Evolutionary conservation across 139 green algal species (phyloP).

Genomic region (Coelastrella sp.): DNA sequence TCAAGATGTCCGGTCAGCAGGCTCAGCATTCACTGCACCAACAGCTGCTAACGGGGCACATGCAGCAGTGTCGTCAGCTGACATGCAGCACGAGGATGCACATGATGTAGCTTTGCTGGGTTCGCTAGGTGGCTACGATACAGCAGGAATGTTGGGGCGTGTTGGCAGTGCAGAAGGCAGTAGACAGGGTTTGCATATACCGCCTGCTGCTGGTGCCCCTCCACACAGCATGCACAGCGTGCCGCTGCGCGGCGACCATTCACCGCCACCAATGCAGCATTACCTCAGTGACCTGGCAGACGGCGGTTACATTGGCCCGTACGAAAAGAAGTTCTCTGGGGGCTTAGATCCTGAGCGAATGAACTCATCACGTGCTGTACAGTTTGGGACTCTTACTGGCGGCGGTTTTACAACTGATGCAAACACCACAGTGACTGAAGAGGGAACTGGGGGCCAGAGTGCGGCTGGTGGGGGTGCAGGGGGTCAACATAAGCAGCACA

Average conservation of each 20-base stretch:
- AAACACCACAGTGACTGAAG: conserved; percentile 16
- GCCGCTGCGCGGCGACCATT: too few species aligned
- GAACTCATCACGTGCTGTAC: not conserved
- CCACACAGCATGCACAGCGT: not conserved
- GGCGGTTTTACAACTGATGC: not conserved
- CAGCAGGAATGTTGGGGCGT: not conserved
- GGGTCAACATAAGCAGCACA: not conserved
- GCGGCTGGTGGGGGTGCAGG: not conserved
- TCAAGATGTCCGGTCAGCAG: too few species aligned
- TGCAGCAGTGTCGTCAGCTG: conserved; percentile 13
- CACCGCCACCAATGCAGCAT: too few species aligned
- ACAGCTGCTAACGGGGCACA: not conserved
- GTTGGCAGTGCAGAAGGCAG: not conserved
- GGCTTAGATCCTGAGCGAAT: not conserved
- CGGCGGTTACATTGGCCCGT: not conserved
- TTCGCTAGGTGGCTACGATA: not conserved
- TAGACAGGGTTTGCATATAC: not conserved
- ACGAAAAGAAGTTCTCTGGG: not conserved
- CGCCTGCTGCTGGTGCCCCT: not conserved
- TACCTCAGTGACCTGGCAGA: not conserved
- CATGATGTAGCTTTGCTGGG: not conserved
- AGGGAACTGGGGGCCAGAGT: not conserved
- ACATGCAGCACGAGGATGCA: not conserved
- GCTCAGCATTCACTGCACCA: not conserved
- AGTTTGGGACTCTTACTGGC: not conserved